These are phyloP conservation scores for Trapa bicornis DNA, from an alignment of 345 rosid species.

Conservation along the genomic window DNA sequence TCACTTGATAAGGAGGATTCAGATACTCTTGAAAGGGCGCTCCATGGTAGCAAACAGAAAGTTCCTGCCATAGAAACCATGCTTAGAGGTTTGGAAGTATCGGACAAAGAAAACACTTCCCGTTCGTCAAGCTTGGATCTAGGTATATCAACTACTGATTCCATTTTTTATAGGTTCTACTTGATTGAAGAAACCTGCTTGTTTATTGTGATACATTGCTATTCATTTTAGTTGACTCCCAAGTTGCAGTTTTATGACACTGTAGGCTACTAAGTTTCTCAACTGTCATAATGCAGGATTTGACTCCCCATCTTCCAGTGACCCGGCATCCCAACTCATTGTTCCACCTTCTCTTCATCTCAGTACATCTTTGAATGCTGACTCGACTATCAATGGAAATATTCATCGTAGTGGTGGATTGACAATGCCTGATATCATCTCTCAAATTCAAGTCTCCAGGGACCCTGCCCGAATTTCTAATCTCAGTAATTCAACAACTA, in stretches of 20 bases:
- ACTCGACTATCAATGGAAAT: conserved; percentile 36
- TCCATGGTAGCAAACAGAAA: conserved; percentile 92
- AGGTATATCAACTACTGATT: conserved; percentile 40
- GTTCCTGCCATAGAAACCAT: conserved; percentile 95
- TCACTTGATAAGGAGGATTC: conserved; percentile 55
- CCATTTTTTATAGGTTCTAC: not conserved
- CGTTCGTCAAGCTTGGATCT: conserved; percentile 92
- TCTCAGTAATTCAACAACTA: conserved; percentile 33
- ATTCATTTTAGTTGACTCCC: not conserved
- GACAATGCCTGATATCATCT: conserved; percentile 67
- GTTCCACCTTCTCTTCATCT: conserved; percentile 59
- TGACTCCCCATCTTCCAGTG: conserved; percentile 98
- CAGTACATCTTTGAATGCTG: conserved; percentile 32
- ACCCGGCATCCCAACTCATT: conserved; percentile 67
- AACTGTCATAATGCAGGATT: conserved; percentile 87
- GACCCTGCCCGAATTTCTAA: conserved; percentile 58
- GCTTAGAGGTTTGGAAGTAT: conserved; percentile 86
- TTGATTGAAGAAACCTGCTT: not conserved
- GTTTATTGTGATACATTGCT: not conserved
- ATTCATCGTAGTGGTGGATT: conserved; percentile 67
- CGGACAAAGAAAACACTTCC: conserved; percentile 65
- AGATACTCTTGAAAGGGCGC: conserved; percentile 82
- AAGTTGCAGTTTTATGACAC: not conserved
- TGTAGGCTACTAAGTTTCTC: conserved; percentile 46
- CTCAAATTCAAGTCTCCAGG: conserved; percentile 89